Conservation (phyloP, 1,284 basidiomycete species). For the Sphaerobolus stellatus region DNA sequence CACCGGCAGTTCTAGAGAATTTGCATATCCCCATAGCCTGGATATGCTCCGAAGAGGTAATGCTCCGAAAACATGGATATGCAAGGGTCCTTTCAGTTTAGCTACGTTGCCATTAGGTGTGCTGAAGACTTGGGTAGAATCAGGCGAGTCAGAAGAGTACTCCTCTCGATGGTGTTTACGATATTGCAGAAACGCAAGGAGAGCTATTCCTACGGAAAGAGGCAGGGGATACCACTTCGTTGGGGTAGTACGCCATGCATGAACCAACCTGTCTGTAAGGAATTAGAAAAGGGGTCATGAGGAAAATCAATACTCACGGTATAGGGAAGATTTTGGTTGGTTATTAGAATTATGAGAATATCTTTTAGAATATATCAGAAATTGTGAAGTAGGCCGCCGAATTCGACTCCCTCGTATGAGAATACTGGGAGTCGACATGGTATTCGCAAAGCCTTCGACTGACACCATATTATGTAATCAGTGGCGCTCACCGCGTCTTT, state of each 20-base stretch:
- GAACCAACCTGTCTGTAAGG: slow-evolving; percentile 48
- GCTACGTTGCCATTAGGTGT: slow-evolving; percentile 65
- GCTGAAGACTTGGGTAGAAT: slow-evolving; percentile 62
- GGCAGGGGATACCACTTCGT: slow-evolving; percentile 97
- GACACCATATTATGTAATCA: too few species aligned
- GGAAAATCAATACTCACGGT: not conserved
- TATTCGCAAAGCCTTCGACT: too few species aligned
- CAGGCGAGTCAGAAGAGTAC: slow-evolving; percentile 42
- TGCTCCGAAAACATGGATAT: slow-evolving; percentile 96
- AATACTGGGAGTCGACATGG: too few species aligned
- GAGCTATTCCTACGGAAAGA: slow-evolving; percentile 84
- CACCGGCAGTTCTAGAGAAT: slow-evolving; percentile 87
- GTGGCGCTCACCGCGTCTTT: too few species aligned
- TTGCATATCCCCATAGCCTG: slow-evolving; percentile 94
- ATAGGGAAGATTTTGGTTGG: not conserved
- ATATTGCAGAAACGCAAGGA: slow-evolving; percentile 83
- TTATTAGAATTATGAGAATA: not conserved
- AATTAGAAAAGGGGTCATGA: not conserved
- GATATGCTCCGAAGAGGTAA: slow-evolving; percentile 93
- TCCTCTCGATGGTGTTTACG: slow-evolving; percentile 53
- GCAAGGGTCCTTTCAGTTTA: slow-evolving; percentile 78
- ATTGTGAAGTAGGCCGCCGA: too few species aligned
- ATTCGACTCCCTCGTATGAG: too few species aligned
- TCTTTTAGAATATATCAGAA: too few species aligned
- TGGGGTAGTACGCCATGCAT: slow-evolving; percentile 86